Evolutionary conservation across 2,329 filamentous ascomycete species (phyloP), one percentile per base, ranked within the genome.

Genomic region (Pseudogymnoascus sp.): DNA sequence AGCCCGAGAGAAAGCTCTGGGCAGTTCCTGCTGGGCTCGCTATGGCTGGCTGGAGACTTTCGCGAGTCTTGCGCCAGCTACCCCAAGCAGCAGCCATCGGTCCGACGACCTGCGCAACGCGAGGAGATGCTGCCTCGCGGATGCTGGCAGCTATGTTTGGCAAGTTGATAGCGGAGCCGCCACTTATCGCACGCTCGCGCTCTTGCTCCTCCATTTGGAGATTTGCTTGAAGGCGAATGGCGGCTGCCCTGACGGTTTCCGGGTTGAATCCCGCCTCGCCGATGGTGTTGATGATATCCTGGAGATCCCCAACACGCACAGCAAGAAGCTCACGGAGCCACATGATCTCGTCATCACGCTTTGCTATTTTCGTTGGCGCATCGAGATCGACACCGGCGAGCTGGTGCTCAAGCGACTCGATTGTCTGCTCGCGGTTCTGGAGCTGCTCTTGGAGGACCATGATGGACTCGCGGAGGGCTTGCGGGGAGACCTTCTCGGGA

Each of bases 181-280:
- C 87, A 62, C 88, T 86, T 77, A 90, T 83, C 0, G 91, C 87
- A 65, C 95, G 85, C 75, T 97, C 93, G 61, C 91, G 90, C 76
- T 97, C 93, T 74, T 96, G 91, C 73, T 96, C 90, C 75, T 99
- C 93, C 95, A 99, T 99, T 74, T 97, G 91, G 37, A 99, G 81
- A 71, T 96, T 97, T 12, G 95, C 91, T 73, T 91, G 91, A 66
- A 99, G 86, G 62, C 95, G 88, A 69, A 97, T 97, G 37, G 91
- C 90, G 5, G 93, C 92, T 73, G 97, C 93, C 70, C 90, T 90
- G 67, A 97, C 89, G 5, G 84, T 83, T 66, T 91, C 86, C 64
- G 86, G 85, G 74, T 97, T 88, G 73, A 90, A 95, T 26, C 82
- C 79, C 4, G 92, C 87, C 66, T 86, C 82, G 2, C 88, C 87